Evolutionary conservation across 2,329 filamentous ascomycete species (phyloP), one percentile per base, ranked within the genome.

Genomic region (Hypoxylon sp.): DNA sequence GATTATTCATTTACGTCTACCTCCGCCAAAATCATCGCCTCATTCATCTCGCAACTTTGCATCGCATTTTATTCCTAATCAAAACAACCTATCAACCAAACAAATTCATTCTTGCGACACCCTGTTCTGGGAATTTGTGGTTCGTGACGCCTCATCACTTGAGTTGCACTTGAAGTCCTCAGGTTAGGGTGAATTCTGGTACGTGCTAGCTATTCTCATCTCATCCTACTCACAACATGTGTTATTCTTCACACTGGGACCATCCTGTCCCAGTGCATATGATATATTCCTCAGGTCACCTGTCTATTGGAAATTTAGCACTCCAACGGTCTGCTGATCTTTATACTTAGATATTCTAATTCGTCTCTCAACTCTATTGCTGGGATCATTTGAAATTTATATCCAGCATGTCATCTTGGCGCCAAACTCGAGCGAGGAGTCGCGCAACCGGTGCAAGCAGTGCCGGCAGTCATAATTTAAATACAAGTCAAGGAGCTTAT

Each of bases 1-100:
- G 45, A 53, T 58, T 65, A 71, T 71, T 72, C 72, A 70, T 73
- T 66, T 70, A 62, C 65, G 65, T 64, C 65, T 62, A 63, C 50
- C 28, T 50, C 55, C 34, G 63, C 55, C 65, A 56, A n/a, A 60
- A 60, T 63, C 34, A 23, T 36, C 50, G 28, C 38, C 59, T 52
- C 38, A 48, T 63, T 59, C n/a, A 52, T 60, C 19, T 38, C 48
- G 51, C 13, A 48, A 48, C 52, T 55, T 55, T 59, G 38, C 50
- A 52, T 64, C 55, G 1, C 46, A 14, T 43, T 41, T 50, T 52
- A 49, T 49, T 49, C 30, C 28, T 13, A 32, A 23, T 49, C 32
- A 34, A 9, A 30, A 48, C 36, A 52, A 17, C 48, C 13, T 5
- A 46, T 34, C 60, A 14, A 52, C 13, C 14, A 57, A 53, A 23